Evolutionary conservation across 805 yeast genomes (phyloP), one percentile per base, ranked within the genome.

Genomic region (Metschnikowia cerradonensis): DNA sequence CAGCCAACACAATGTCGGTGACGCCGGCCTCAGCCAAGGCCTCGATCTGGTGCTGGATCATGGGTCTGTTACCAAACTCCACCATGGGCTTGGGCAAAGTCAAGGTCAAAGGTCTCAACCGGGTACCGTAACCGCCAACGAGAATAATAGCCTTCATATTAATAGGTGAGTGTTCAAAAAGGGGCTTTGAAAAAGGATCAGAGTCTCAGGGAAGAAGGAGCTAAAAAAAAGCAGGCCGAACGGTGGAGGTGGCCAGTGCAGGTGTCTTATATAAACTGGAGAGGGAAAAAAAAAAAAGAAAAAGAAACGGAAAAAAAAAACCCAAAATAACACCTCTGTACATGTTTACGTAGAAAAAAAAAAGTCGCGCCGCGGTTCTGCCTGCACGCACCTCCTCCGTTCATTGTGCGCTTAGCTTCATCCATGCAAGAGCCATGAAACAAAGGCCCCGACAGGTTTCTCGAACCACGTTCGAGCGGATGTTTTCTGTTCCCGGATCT

Each of bases 101-200:
- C 64, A 91, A 79, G 56, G 98, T 91, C 67, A 94, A 80, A 57
- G 99, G 99, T 83, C 99, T 91, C 79, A 94, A 87, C 80, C 99
- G 94, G 67, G 99, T 94, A 81, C 99, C 99, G 80, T 91, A 94
- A 75, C 99, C 99, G 70, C 99, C 99, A 65, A 92, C 98, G 72
- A 92, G 85, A 81, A 92, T 92, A 75, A 92, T 84, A 71, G 96
- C 97, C 80, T 90, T 90, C 97, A 90, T 90, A 59, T 38, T 70
- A 50, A 32, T 32, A 31, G 30, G 30, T 50, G 32, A 26, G 22
- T 15, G 39, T 35, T 37, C 31, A 32, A 15, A 32, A 15, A 37
- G n/a, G 31, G 17, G 34, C 13, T 30, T 48, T 26, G 40, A 15
- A 43, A 41, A 42, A 41, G 42, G 41, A 37, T 36, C 39, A 41